Base-by-base conservation (phyloP, 176 grass and related monocot species). In the Luzula sylvatica region DNA sequence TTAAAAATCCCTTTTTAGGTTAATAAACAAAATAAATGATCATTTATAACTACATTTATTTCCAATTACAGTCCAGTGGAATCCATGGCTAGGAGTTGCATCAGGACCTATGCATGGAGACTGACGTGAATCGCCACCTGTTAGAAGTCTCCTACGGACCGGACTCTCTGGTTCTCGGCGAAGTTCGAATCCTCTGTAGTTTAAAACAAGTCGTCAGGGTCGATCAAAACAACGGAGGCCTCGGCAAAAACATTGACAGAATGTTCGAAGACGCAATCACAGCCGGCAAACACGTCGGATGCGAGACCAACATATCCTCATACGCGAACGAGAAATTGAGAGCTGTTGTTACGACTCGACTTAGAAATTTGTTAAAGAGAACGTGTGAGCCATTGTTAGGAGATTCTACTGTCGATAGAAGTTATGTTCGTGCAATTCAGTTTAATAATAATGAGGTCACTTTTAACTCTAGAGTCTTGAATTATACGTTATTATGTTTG, bases 201-300 rank as follows among this genome's bases (percentile, higher is more conserved):
- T 81, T 94, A 39, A 94, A 94, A 70, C 87, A 94, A 78, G 87
- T 94, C 63, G 87, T 94, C 23, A 77, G 77, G 26, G 73, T 62
- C 28, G 87, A 81, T 8, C 81, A 94, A 64, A 80, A 73, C 24
- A 94, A 66, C 43, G 82, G 87, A 35, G 81, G 87, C 17, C 49
- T 94, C 26, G 87, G 87, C 40, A 94, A 86, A 75, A 94, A 94
- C 77, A 86, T 94, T 11, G 87, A 94, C 56, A 73, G 87, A 55
- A 94, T 94, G 87, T 94, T 94, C 87, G 86, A 94, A 66, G 87
- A 86, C 55, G 87, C 87, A 61, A 93, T 94, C 61, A 86, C 87
- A 15, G 82, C 87, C 22, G 87, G 87, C 58, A 93, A 94, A 53
- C 81, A 81, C 13, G 87, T 94, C 16, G 70, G 87, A 8, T 68